These are phyloP conservation scores for Ceriops zippeliana DNA, from an alignment of 345 rosid genomes.

Conservation along the genomic window DNA sequence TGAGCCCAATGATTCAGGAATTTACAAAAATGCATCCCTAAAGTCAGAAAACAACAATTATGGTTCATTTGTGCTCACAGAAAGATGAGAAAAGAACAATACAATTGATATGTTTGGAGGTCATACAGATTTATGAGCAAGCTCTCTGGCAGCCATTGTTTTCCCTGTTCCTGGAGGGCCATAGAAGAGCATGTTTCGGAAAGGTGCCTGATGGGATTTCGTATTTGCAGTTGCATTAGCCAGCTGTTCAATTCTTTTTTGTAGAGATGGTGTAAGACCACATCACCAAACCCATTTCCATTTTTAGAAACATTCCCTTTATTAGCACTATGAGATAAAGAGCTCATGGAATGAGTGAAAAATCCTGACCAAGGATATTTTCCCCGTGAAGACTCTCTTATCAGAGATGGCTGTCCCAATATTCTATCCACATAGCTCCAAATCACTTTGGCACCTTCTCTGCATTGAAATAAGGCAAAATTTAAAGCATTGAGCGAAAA, in stretches of 20 bases:
- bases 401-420: constrained; percentile 95
- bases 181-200: constrained; percentile 88
- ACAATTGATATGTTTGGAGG: constrained; percentile 2
- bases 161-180: constrained; percentile 99
- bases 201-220: constrained; percentile 91
- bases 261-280: constrained; percentile 80
- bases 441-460: constrained; percentile 97
- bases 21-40: too few species aligned
- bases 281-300: constrained; percentile 89
- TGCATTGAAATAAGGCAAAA: constrained; percentile 30
- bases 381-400: constrained; percentile 97
- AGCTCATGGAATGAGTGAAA: constrained; percentile 41
- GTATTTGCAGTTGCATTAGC: constrained; percentile 95
- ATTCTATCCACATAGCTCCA: constrained; percentile 98
- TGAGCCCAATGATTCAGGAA: too few species aligned
- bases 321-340: constrained; percentile 38
- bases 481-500: not conserved
- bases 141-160: constrained; percentile 97
- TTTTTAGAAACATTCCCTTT: constrained; percentile 46
- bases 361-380: constrained; percentile 96
- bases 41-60: too few species aligned
- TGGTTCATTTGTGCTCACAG: too few species aligned
- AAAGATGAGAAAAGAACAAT: not conserved
- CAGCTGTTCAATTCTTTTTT: constrained; percentile 78
- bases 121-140: constrained; percentile 85